Base-by-base conservation (phyloP, 108 stramenopile species). In the Aureococcus anophagefferens region DNA sequence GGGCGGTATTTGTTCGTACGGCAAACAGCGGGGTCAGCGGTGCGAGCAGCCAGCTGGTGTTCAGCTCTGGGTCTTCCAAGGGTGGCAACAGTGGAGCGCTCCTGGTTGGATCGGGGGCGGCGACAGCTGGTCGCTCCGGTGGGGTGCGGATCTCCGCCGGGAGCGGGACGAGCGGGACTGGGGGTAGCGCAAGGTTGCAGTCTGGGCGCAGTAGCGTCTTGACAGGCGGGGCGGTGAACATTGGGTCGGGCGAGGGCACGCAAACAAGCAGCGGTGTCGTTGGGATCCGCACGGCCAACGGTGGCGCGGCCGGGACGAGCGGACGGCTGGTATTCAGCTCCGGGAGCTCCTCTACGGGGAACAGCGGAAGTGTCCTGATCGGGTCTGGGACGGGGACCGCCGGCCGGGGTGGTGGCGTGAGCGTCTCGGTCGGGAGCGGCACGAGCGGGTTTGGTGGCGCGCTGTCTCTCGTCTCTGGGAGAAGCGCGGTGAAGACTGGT, bases 301-400 rank as follows among this genome's bases (percentile, higher is more conserved):
- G 51, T 30, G 51, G 51, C 1, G 51, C 25, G 14, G 25, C 51
- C 51, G 51, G 51, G 25, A 25, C 3, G 1, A 59, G 51, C 51
- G 68, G 82, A 21, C 36, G 40, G 28, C 17, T 84, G 21, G 35
- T 31, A 11, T 75, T 81, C 14, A 73, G 71, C 18, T 63, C 77
- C 18, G 80, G 76, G 0, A 75, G 77, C 4, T 14, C 75, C 25
- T 35, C 28, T 59, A 30, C 21, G 21, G 83, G 83, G 7, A 36
- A 72, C 31, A 72, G 71, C 40, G 83, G 83, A 17, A 37, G 29
- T 21, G 30, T 81, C 51, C 34, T 73, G 18, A 7, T 76, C 7
- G 62, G 32, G 3, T 66, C 75, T 9, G 71, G 71, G 21, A 30
- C 33, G 30, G 11, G 44, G 21, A 51, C 46, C 15, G 68, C 44